phyloP scores from a whole-genome alignment of 139 green algal genomes.

The Nannochloris sp. region DNA sequence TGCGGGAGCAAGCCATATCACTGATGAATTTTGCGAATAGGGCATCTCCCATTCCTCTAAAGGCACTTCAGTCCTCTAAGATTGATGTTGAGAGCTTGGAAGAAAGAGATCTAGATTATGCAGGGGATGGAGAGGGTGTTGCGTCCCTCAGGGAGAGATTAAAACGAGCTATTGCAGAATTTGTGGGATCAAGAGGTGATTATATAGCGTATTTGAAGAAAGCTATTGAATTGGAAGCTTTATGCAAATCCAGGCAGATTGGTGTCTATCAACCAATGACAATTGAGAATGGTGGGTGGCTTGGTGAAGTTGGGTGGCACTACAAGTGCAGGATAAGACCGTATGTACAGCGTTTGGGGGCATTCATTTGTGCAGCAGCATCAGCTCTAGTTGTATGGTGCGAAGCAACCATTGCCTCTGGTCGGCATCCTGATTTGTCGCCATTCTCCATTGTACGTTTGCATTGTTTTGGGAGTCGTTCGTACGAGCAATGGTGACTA shows the following conservation, averaged over 20 bases:
- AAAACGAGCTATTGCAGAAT: conserved; percentile 26
- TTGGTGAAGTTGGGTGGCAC: conserved; percentile 5
- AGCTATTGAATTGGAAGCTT: conserved; percentile 47
- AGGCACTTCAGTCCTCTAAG: conserved; percentile 9
- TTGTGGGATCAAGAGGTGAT: conserved; percentile 25
- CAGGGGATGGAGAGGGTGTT: conserved; percentile 20
- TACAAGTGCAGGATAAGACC: conserved; percentile 41
- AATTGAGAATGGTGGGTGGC: not conserved
- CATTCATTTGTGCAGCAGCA: conserved; percentile 36
- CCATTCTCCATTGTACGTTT: conserved; percentile 47
- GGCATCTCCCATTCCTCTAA: conserved; percentile 13
- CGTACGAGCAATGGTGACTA: too few relatives aligned
- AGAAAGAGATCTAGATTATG: conserved; percentile 33
- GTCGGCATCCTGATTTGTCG: conserved; percentile 62
- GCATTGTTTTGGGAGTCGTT: not conserved
- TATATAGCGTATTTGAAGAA: conserved; percentile 32
- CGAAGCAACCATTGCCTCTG: conserved; percentile 74
- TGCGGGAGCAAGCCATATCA: conserved; percentile 65
- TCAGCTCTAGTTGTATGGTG: conserved; percentile 69
- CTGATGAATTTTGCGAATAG: conserved; percentile 15
- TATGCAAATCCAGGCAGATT: conserved; percentile 33
- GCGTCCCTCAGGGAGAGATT: conserved; percentile 33
- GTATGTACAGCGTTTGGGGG: conserved; percentile 25
- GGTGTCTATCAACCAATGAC: conserved; percentile 6
- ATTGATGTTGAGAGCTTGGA: conserved; percentile 22